Base-by-base conservation (phyloP, 1,284 basidiomycete species). In the Moniliella sp. region DNA sequence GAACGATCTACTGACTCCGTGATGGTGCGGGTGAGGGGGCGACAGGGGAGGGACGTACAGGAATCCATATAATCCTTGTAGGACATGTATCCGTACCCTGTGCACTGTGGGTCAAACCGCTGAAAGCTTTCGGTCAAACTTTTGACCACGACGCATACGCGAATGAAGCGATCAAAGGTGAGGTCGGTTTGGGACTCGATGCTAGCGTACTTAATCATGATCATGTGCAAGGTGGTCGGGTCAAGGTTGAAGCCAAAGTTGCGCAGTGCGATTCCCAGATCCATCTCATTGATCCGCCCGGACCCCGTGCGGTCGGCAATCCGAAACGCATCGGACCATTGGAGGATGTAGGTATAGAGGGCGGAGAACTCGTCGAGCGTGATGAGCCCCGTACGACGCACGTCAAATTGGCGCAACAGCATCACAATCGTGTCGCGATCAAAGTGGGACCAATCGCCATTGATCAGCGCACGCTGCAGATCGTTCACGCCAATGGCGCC, bases 241-340 rank as follows among this genome's bases (percentile, higher is more conserved):
- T 39, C 44, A 4, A 53, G 38, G 5, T 46, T 33, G 33, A 48
- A 53, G 7, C 50, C 50, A 23, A 53, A 53, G 27, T 33, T 36
- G 12, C 39, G 36, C 11, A 53, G 29, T 2, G 48, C 50, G 23
- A 46, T 47, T 14, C 38, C 17, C 4, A 97, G 97, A 64, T 97
- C 88, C 55, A 94, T 86, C 36, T 82, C 79, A 69, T 94, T 86
- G 62, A 97, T 91, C 14, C 83, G 84, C 36, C 91, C 88, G 13
- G 81, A 88, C 23, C 84, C 83, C 64, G 97, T 86, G 71, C 79
- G 78, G 63, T 97, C 91, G 47, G 97, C 50, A 31, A 42, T 45
- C 10, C 39, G 37, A 37, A 52, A 52, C 15, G 50, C 48, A 25
- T 37, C 45, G 12, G 48, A 46, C 50, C 50, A 53, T 27, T 50